phyloP scores from a whole-genome alignment of 2,329 filamentous ascomycete species.

The Fusarium setosum region DNA sequence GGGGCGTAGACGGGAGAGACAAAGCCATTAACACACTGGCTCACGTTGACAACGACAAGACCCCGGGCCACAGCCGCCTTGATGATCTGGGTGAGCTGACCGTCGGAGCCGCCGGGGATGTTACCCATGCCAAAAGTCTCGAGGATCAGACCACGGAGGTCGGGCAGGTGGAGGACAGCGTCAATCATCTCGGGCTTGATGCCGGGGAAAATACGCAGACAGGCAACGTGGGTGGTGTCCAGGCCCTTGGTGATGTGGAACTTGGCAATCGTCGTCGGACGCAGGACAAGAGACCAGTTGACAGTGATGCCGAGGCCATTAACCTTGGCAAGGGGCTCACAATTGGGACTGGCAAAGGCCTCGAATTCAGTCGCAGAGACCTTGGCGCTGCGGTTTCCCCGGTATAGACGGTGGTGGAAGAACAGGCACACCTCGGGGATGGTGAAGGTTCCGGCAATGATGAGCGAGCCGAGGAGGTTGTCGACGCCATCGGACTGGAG shows the following conservation, averaged over 20 bases:
- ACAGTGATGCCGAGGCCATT: constrained; percentile 85
- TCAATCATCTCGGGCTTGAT: constrained; percentile 96
- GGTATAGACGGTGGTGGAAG: constrained; percentile 91
- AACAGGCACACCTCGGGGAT: constrained; percentile 94
- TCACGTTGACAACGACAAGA: constrained; percentile 90
- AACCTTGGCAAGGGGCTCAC: constrained; percentile 82
- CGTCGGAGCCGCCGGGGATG: constrained; percentile 84
- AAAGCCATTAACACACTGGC: constrained; percentile 84
- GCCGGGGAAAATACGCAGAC: constrained; percentile 89
- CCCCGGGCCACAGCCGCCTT: constrained; percentile 81
- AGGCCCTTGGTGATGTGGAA: constrained; percentile 81
- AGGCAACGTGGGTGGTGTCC: constrained; percentile 90
- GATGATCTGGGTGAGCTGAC: constrained; percentile 82
- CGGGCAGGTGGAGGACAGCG: constrained; percentile 80
- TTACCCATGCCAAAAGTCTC: constrained; percentile 96
- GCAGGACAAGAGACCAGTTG: constrained; percentile 80
- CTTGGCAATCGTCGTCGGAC: constrained; percentile 78
- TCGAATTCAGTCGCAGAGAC: constrained; percentile 87
- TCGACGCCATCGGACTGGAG: constrained; percentile 92
- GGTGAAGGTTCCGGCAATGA: constrained; percentile 91
- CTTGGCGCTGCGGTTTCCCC: constrained; percentile 90
- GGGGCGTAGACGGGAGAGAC: constrained; percentile 84
- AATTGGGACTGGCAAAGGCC: constrained; percentile 91
- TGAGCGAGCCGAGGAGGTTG: constrained; percentile 87
- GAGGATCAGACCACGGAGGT: constrained; percentile 82